Evolutionary conservation across 345 rosid genomes (phyloP).

Genomic region (Acer saccharum): DNA sequence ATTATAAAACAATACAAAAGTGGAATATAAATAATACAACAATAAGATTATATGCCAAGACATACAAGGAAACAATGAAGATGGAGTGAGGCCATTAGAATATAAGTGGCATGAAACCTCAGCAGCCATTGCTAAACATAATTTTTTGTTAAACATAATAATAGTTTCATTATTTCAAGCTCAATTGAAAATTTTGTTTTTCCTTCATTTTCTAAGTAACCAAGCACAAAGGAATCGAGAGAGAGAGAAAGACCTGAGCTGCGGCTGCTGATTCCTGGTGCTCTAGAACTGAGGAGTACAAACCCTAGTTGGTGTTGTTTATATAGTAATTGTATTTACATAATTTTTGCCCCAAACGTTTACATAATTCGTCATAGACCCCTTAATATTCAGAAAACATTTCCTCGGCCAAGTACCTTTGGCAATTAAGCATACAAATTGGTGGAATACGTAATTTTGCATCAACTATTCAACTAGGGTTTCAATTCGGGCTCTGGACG

Average conservation of each 20-base stretch:
- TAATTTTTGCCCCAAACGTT: not conserved
- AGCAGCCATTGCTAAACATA: too few species aligned
- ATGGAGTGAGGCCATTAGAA: too few species aligned
- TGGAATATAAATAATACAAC: too few species aligned
- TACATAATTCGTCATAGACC: not conserved
- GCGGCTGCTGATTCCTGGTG: slow-evolving; percentile 21
- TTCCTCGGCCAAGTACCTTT: not conserved
- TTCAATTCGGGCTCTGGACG: not conserved
- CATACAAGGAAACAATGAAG: too few species aligned
- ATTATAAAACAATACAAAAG: too few species aligned
- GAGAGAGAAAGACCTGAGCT: not conserved
- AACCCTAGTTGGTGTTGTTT: slow-evolving; percentile 20
- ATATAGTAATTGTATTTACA: slow-evolving; percentile 13
- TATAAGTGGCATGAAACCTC: too few species aligned
- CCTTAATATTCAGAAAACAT: not conserved
- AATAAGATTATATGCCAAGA: too few species aligned
- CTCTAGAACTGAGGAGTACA: not conserved
- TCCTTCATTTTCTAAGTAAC: slow-evolving; percentile 1
- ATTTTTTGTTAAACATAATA: too few species aligned
- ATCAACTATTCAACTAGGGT: not conserved
- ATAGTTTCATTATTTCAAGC: too few species aligned
- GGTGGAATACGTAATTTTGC: not conserved
- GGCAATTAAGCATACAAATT: not conserved
- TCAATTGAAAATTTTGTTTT: not conserved
- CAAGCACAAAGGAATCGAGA: slow-evolving; percentile 1